Base-by-base conservation (phyloP, 2,329 filamentous ascomycete genomes). In the Boeremia lycopersici region DNA sequence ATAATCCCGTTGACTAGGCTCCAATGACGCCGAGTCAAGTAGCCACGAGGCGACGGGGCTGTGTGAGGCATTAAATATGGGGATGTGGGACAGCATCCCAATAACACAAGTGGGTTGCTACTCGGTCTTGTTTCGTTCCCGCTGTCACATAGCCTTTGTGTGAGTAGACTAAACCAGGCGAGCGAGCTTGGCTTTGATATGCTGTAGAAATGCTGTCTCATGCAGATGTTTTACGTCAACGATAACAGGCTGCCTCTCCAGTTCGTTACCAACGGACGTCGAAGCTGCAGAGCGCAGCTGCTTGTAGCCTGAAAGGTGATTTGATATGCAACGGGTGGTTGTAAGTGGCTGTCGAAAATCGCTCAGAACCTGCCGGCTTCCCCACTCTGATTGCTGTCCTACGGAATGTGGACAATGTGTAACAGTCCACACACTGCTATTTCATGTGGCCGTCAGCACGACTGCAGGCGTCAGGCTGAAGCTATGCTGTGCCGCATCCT, bases 341-440 rank as follows among this genome's bases (percentile, higher is more conserved):
- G 15, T 47, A 35, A 55, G 30, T 55, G 52, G 52, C 31, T 55
- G n/a, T 50, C 2, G 26, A 42, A 55, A 55, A 55, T 55, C 46
- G 52, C 52, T 55, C 52, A 55, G 29, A 30, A 15, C 40, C 43
- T 39, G 39, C 40, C 29, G 34, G 41, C 13, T 23, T 41, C 52
- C 28, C 52, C 46, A 45, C 52, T 36, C 25, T 26, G 17, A 15
- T 39, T 48, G 52, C 49, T 29, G 45, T 45, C 40, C 51, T 49
- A 34, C 40, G 23, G 33, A 35, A 49, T 26, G 40, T 19, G 35
- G 34, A 19, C 31, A 17, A 40, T 13, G 34, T 52, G 42, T 34
- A n/a, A 39, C 17, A n/a, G 6, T 46, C 29, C 25, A 34, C 35
- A 13, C 25, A 19, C 19, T 25, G 15, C 29, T 6, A 2, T 19